A percentile compares a stretch with the other conserved stretches of the same genome.
Conservation (phyloP, 2,329 filamentous ascomycete genomes). For the Akanthomyces dipterigenus region DNA sequence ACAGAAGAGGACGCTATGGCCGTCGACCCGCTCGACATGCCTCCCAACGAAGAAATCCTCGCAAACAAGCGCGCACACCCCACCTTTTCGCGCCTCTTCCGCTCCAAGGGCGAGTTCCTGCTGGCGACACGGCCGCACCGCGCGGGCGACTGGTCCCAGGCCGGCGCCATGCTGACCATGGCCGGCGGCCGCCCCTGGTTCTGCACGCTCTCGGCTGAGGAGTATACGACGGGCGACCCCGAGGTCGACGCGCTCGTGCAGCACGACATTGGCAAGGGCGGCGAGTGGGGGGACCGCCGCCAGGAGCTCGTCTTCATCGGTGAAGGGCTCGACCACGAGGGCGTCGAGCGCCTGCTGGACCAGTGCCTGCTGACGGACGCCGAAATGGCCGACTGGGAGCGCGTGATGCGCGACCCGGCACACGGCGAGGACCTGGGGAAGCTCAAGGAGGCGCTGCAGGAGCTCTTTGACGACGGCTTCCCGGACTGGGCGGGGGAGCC, state of each 20-base stretch:
- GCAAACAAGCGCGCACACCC: constrained; percentile 49
- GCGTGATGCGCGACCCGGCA: constrained; percentile 38
- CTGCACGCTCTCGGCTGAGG: constrained; percentile 47
- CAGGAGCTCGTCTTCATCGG: constrained; percentile 72
- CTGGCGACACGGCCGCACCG: constrained; percentile 50
- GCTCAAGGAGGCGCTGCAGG: constrained; percentile 39
- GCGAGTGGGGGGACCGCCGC: constrained; percentile 61
- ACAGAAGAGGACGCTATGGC: constrained; percentile 11
- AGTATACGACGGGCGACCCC: constrained; percentile 41
- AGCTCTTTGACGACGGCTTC: constrained; percentile 53
- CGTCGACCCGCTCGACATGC: constrained; percentile 25
- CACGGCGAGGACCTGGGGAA: constrained; percentile 18
- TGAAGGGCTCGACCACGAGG: constrained; percentile 49
- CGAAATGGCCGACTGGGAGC: constrained; percentile 50
- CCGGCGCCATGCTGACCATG: constrained; percentile 57
- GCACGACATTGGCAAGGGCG: constrained; percentile 45
- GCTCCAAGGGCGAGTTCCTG: constrained; percentile 57
- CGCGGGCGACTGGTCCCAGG: constrained; percentile 56
- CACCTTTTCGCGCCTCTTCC: constrained; percentile 48
- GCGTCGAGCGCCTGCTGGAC: constrained; percentile 49
- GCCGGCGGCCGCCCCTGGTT: constrained; percentile 52
- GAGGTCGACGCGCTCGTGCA: constrained; percentile 42
- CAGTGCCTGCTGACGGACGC: constrained; percentile 53
- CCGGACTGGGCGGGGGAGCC: constrained; percentile 50
- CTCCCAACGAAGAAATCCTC: constrained; percentile 39